phyloP scores from a whole-genome alignment of 176 grass and related monocot genomes.

The Themeda triandra region DNA sequence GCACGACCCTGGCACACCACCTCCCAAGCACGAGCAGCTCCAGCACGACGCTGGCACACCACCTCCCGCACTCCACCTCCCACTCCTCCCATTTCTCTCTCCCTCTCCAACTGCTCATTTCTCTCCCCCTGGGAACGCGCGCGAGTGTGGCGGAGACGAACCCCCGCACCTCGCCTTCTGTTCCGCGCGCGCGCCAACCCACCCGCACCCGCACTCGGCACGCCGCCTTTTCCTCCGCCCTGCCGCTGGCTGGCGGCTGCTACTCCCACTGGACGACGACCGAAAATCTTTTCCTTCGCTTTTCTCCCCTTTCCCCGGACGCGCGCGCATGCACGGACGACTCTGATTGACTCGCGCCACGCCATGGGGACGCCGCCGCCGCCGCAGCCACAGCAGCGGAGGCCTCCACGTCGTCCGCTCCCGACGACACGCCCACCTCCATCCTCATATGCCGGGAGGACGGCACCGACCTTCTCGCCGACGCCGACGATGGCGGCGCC shows the following conservation, averaged over 20 bases:
- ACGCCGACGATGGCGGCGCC: not conserved
- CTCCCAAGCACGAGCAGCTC: too few species aligned
- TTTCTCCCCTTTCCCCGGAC: not conserved
- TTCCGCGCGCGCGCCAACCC: not conserved
- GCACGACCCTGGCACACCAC: not conserved
- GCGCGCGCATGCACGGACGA: conserved; percentile 19
- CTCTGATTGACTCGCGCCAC: not conserved
- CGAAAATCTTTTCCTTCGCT: conserved; percentile 5
- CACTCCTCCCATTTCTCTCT: not conserved
- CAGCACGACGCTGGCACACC: conserved; percentile 2
- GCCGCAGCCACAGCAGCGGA: not conserved
- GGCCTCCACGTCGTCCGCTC: conserved; percentile 19
- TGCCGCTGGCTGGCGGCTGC: not conserved
- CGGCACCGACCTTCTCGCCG: conserved; percentile 37
- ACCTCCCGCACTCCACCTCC: not conserved
- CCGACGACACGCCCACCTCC: conserved; percentile 44
- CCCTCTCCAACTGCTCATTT: conserved; percentile 18
- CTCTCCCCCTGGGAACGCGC: conserved; percentile 30
- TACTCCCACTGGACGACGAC: not conserved
- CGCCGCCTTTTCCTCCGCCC: conserved; percentile 19
- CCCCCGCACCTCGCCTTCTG: not conserved
- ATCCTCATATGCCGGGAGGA: conserved; percentile 73
- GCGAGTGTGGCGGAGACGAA: not conserved
- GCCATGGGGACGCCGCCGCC: conserved; percentile 45
- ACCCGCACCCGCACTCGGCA: conserved; percentile 8